phyloP scores from a whole-genome alignment of 768 basidiomycete species.

The Xerocomellus dryophilus region DNA sequence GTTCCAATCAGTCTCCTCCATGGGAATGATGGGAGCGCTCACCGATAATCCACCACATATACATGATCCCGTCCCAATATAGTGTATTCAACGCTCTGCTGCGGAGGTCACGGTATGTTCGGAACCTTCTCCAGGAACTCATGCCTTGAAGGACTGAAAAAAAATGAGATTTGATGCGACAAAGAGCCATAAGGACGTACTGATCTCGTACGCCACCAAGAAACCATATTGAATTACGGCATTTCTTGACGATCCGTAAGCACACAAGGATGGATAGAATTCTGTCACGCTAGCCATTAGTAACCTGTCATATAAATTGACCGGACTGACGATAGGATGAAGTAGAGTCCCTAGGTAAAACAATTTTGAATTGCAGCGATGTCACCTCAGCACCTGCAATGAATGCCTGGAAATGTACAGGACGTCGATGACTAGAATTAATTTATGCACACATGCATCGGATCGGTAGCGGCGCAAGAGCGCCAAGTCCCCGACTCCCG shows the following conservation, averaged over 20 bases:
- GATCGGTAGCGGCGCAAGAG: too few species aligned
- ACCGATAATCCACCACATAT: constrained; percentile 26
- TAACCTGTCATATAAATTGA: background rate
- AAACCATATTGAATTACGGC: constrained; percentile 13
- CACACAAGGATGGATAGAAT: constrained; percentile 19
- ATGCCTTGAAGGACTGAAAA: constrained; percentile 24
- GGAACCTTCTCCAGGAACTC: constrained; percentile 24
- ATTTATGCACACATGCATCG: background rate
- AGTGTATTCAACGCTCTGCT: constrained; percentile 21
- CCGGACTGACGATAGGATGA: constrained; percentile 21
- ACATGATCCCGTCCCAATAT: constrained; percentile 29
- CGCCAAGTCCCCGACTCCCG: too few species aligned
- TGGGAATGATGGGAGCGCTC: background rate
- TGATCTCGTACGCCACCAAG: constrained; percentile 21
- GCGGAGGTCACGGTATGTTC: constrained; percentile 17
- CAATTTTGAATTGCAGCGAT: constrained; percentile 1
- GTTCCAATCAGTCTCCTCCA: background rate
- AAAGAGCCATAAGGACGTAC: constrained; percentile 7
- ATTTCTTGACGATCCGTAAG: constrained; percentile 16
- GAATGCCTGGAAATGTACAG: constrained; percentile 6
- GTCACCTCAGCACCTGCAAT: constrained; percentile 14
- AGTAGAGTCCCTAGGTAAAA: constrained; percentile 16
- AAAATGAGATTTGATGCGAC: background rate
- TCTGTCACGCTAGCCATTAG: constrained; percentile 5
- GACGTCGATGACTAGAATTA: background rate